Evolutionary conservation across 2,329 filamentous ascomycete genomes (phyloP), one percentile per base, ranked within the genome.

Genomic region (Talaromyces pinophilus): DNA sequence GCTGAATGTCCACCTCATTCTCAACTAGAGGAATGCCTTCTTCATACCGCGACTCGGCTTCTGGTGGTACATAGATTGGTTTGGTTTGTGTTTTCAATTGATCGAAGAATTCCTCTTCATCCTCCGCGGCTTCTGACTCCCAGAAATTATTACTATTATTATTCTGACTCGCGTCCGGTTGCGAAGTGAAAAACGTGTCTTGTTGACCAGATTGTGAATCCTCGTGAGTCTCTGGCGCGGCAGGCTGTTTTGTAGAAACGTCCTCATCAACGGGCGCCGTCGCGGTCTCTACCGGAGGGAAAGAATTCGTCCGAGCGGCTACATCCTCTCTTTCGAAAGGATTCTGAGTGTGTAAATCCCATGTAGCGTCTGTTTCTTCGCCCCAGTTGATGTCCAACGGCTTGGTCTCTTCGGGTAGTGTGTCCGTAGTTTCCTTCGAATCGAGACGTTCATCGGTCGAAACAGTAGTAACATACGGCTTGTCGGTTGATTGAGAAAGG

Each of bases 1-100:
- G 69, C 30, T 74, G 67, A 33, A 67, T 44, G 13, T 60, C n/a
- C 13, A 44, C 40, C 6, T 60, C 60, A 75, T 80, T 71, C 87
- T 87, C 67, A 46, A 80, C 66, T 44, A 92, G 77, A 0, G 90
- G 89, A 4, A 92, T 67, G 0, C 90, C 90, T 77, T 92, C 90
- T 66, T 91, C 89, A 69, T 85, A 92, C 54, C 90, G 85, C 28
- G 85, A 84, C 30, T 89, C 85, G 0, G 79, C 74, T 59, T 82
- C 79, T 13, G 74, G 73, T 15, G 75, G 75, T 11, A 70, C 70
- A 55, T 76, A 79, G 35, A 76, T 80, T 46, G 73, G 78, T 57
- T 76, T 81, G 38, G 75, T 79, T 71, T 77, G 78, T 15, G 72
- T 76, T 67, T 77, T 79, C 48, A 80, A 78, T 63, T 87, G 83